Evolutionary conservation across 2,329 filamentous ascomycete genomes (phyloP).

Genomic region (Phoma sp.): DNA sequence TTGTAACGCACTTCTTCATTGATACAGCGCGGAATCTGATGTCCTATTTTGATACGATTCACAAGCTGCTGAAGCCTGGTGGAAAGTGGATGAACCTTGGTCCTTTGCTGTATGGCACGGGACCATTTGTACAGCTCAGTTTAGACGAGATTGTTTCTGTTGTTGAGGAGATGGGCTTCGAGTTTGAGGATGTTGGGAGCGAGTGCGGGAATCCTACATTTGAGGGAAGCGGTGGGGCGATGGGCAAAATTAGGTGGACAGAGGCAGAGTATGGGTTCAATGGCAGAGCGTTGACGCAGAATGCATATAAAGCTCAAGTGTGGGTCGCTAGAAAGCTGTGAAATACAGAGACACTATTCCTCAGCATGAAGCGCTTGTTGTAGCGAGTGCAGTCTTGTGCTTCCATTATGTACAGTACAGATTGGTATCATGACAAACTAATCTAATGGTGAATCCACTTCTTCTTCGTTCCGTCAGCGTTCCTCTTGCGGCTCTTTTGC

Average conservation of each 20-base stretch:
- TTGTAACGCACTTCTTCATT: slow-evolving; percentile 68
- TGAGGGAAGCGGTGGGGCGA: too few species aligned
- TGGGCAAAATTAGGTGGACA: slow-evolving; percentile 55
- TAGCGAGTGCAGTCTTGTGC: too few species aligned
- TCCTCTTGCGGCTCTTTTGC: slow-evolving; percentile 11
- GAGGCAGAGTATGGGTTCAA: slow-evolving; percentile 63
- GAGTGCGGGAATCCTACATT: slow-evolving; percentile 56
- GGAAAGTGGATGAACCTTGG: slow-evolving; percentile 66
- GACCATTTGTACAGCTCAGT: slow-evolving; percentile 62
- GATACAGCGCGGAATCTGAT: slow-evolving; percentile 66
- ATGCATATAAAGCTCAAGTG: slow-evolving; percentile 63
- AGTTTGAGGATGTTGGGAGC: slow-evolving; percentile 55
- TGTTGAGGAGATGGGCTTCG: slow-evolving; percentile 60
- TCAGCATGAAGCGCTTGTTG: too few species aligned
- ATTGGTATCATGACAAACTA: background rate
- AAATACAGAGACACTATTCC: too few species aligned
- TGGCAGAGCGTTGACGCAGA: slow-evolving; percentile 58
- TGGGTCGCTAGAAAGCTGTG: slow-evolving; percentile 57
- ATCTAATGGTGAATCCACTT: slow-evolving; percentile 17
- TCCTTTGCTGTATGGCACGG: slow-evolving; percentile 63
- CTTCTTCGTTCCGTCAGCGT: slow-evolving; percentile 15
- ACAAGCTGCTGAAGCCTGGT: slow-evolving; percentile 55
- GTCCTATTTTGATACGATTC: slow-evolving; percentile 63
- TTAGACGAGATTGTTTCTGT: slow-evolving; percentile 62
- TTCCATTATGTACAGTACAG: too few species aligned